Evolutionary conservation across 108 stramenopile genomes (phyloP).

Genomic region (Stephanodiscus minutulus): DNA sequence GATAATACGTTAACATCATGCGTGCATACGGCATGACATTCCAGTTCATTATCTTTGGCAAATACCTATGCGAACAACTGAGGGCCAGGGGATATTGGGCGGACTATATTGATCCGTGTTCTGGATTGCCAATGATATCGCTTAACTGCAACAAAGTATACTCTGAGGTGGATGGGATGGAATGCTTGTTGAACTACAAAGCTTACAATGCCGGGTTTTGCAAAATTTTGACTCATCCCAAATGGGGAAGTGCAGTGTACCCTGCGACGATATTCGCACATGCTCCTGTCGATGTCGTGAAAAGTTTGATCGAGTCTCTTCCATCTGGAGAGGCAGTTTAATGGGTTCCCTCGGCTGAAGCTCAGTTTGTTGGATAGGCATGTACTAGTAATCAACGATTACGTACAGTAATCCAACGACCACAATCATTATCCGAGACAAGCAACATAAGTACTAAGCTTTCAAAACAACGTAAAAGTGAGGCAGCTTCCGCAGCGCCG

Average conservation of each 20-base stretch:
- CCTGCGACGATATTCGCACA: conserved; percentile 94
- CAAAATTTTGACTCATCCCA: conserved; percentile 94
- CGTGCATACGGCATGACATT: background rate
- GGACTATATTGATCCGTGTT: conserved; percentile 98
- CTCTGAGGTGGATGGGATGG: conserved; percentile 94
- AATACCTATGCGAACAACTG: conserved; percentile 61
- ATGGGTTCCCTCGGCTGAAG: background rate
- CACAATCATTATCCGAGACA: background rate
- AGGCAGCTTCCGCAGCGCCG: too few species aligned
- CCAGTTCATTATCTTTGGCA: conserved; percentile 74
- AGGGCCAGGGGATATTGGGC: conserved; percentile 77
- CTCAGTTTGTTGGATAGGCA: too few species aligned
- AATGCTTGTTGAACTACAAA: conserved; percentile 85
- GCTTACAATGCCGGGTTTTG: conserved; percentile 96
- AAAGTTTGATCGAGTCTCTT: conserved; percentile 44
- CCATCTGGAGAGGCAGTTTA: conserved; percentile 23
- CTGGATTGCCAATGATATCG: conserved; percentile 92
- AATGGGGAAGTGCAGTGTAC: conserved; percentile 94
- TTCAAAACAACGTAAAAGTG: background rate
- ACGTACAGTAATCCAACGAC: too few species aligned
- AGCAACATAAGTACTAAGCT: background rate
- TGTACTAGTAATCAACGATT: too few species aligned
- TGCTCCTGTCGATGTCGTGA: conserved; percentile 65
- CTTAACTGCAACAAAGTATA: conserved; percentile 79
- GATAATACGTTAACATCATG: conserved; percentile 5